Conservation (phyloP, 352 stramenopile species). For the Phytophthora capsici region DNA sequence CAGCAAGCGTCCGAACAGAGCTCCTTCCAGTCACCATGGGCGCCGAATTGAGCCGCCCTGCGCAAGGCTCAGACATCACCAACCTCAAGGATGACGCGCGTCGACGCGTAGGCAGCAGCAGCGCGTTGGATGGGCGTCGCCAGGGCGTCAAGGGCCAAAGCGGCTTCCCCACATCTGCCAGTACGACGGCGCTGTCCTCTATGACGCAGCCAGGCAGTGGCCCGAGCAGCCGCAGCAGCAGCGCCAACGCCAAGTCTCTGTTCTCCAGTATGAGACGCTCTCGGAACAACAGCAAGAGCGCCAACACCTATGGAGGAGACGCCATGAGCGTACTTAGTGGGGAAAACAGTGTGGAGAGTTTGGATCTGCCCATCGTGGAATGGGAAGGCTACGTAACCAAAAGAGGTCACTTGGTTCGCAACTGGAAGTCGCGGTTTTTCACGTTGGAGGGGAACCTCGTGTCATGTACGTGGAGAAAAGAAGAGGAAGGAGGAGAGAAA, state of each 20-base stretch:
- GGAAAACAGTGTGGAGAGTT: constrained; percentile 73
- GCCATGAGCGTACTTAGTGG: constrained; percentile 20
- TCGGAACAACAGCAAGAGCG: constrained; percentile 45
- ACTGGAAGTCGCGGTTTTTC: constrained; percentile 91
- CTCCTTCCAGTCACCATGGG: constrained; percentile 45
- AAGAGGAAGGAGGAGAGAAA: background rate
- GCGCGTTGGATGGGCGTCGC: constrained; percentile 49
- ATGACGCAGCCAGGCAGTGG: constrained; percentile 40
- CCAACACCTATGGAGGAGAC: constrained; percentile 24
- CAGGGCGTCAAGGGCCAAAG: constrained; percentile 35
- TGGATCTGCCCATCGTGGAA: constrained; percentile 87
- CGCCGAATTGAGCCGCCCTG: constrained; percentile 68
- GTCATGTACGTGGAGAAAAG: constrained; percentile 57
- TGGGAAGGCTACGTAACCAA: constrained; percentile 94
- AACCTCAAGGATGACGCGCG: constrained; percentile 44
- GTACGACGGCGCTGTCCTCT: constrained; percentile 62
- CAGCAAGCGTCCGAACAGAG: too few species aligned
- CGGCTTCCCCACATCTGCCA: constrained; percentile 54
- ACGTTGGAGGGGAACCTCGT: constrained; percentile 87
- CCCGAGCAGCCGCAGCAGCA: constrained; percentile 50
- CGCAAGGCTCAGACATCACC: constrained; percentile 32
- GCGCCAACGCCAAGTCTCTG: constrained; percentile 51
- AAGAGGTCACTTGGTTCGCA: constrained; percentile 83
- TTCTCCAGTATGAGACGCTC: constrained; percentile 67
- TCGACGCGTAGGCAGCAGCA: constrained; percentile 75